These are phyloP conservation scores for Pyrus pyrifolia DNA, from an alignment of 306 rosid genomes.

Conservation along the genomic window DNA sequence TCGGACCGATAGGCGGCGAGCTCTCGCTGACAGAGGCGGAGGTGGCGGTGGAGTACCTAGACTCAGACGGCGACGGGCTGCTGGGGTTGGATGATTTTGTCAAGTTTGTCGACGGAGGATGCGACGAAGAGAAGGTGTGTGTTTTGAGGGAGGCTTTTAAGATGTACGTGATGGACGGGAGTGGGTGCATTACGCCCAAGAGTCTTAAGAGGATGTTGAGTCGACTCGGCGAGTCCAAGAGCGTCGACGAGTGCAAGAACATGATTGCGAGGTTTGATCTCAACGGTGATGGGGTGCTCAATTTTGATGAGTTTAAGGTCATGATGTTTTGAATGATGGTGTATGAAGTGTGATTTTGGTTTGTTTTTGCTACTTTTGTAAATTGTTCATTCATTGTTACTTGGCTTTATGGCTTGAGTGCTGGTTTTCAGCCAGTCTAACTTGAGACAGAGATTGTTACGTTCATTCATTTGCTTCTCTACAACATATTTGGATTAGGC, in stretches of 20 bases:
- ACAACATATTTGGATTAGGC: no score
- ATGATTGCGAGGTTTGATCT: conserved; percentile 76
- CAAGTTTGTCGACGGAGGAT: conserved; percentile 57
- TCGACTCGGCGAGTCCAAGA: conserved; percentile 61
- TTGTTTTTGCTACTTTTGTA: not conserved
- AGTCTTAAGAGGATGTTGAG: conserved; percentile 66
- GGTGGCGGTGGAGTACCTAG: conserved; percentile 36
- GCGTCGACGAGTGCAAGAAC: conserved; percentile 41
- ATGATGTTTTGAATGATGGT: conserved; percentile 51
- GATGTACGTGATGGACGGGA: conserved; percentile 70
- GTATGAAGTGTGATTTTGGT: not conserved
- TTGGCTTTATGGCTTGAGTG: no score
- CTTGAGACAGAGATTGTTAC: no score
- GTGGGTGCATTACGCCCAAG: conserved; percentile 65
- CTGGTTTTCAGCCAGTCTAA: no score
- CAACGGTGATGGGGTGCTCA: conserved; percentile 72
- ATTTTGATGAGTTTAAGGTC: conserved; percentile 67
- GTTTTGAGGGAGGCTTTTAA: conserved; percentile 64
- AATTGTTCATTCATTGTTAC: not conserved
- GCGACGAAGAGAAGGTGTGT: conserved; percentile 61
- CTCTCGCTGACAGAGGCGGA: conserved; percentile 37
- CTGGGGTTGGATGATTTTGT: conserved; percentile 63
- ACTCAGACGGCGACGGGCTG: conserved; percentile 52
- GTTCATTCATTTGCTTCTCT: no score
- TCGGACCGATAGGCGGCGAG: conserved; percentile 44